Evolutionary conservation across 164 flowering plant species (phyloP), one percentile per base, ranked within the genome.

Genomic region (Chloranthus sessilifolius): DNA sequence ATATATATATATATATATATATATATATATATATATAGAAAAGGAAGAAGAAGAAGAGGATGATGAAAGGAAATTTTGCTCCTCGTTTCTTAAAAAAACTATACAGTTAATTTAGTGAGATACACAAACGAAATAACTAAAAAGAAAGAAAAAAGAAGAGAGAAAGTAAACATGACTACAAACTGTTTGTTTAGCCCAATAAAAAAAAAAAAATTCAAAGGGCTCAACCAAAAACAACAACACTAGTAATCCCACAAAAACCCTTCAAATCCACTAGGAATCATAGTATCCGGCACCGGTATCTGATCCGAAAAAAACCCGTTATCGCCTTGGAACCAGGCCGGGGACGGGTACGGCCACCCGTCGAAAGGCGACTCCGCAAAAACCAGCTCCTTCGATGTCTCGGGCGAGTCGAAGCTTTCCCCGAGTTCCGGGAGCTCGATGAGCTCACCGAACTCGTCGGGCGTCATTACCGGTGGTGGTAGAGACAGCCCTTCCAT

Each of bases 371-470:
- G 65, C 15, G 58, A 58, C 65, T 78, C 83, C 17, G 42, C 48
- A 48, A 53, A 15, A 33, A 50, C 47, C 36, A 67, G 60, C 60
- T 72, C 75, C 17, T 39, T 30, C 28, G 14, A 28, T 38, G 65
- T 46, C 61, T 56, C 68, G 15, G 43, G 33, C 50, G 57, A 52
- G 36, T 70, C 78, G 7, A 55, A 61, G 16, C 59, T 63, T 51
- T 62, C 27, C 3, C 63, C 76, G 15, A 74, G 50, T 20, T 65
- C 54, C 48, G 79, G 79, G 31, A 74, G 42, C 82, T 84, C 76
- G 1, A 81, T 75, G 24, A 84, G 79, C 65, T 76, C 72, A 5
- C n/a, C n/a, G 73, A 48, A 54, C 78, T 41, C 49, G 78, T 85
- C 17, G 71, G 59, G 50, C n/a, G 11, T 1, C 1, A 54, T n/a